Evolutionary conservation across 1,139 yeast species (phyloP).

Genomic region (Pneumocystis jirovecii): DNA sequence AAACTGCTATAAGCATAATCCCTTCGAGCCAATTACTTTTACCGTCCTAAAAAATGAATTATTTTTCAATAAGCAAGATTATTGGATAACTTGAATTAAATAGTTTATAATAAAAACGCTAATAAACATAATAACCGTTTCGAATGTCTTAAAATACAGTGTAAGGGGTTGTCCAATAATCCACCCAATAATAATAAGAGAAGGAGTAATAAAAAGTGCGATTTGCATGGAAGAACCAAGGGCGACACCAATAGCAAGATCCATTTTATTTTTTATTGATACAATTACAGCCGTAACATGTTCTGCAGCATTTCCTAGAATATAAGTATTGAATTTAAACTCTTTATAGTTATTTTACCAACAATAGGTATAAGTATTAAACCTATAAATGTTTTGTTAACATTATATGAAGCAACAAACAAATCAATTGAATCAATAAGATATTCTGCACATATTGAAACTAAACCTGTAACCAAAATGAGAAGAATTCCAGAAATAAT

Average conservation of each 20-base stretch:
- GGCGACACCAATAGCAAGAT: slow-evolving; percentile 90
- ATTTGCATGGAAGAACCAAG: slow-evolving; percentile 94
- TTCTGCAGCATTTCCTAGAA: slow-evolving; percentile 83
- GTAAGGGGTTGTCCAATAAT: slow-evolving; percentile 80
- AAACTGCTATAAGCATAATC: slow-evolving; percentile 74
- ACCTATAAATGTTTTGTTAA: slow-evolving; percentile 91
- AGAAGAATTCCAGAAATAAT: slow-evolving; percentile 26
- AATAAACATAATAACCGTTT: slow-evolving; percentile 77
- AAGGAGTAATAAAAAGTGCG: slow-evolving; percentile 87
- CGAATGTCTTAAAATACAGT: slow-evolving; percentile 78
- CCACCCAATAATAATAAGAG: slow-evolving; percentile 91
- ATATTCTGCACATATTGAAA: slow-evolving; percentile 83
- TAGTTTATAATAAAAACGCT: slow-evolving; percentile 79
- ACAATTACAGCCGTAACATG: slow-evolving; percentile 93
- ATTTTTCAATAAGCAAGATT: background rate
- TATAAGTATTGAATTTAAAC: background rate
- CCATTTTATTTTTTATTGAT: slow-evolving; percentile 94
- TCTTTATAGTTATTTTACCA: background rate
- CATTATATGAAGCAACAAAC: slow-evolving; percentile 67
- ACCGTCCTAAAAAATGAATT: slow-evolving; percentile 45
- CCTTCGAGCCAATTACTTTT: slow-evolving; percentile 97
- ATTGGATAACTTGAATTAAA: slow-evolving; percentile 31
- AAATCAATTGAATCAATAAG: slow-evolving; percentile 85
- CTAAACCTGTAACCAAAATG: slow-evolving; percentile 55
- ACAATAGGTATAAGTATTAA: slow-evolving; percentile 86